Percentiles rank a stretch among this genome's conserved stretches.
These are phyloP conservation scores for Candida sojae DNA, from an alignment of 1,139 yeast species.

Conservation along the genomic window DNA sequence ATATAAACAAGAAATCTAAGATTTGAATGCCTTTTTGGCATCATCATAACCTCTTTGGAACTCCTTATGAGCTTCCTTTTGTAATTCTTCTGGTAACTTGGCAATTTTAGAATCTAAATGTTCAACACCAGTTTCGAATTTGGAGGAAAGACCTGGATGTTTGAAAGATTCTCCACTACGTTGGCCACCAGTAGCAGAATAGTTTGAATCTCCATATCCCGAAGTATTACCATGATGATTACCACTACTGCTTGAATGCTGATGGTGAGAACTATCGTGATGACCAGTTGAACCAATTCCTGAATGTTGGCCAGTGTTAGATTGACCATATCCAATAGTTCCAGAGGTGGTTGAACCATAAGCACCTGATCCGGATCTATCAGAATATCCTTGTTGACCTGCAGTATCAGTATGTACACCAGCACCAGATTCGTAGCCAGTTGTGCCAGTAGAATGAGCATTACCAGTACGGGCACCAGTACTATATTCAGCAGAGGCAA, in stretches of 20 bases:
- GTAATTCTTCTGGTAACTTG: constrained; percentile 31
- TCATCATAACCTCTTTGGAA: constrained; percentile 37
- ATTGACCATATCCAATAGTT: background rate
- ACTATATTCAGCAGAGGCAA: constrained; percentile 8
- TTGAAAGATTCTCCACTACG: background rate
- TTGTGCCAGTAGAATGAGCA: background rate
- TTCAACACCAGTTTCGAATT: constrained; percentile 4
- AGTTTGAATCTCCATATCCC: constrained; percentile 1
- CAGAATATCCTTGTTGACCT: constrained; percentile 1
- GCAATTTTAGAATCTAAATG: constrained; percentile 32
- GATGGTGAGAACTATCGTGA: background rate
- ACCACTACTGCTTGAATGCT: background rate
- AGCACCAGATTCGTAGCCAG: background rate
- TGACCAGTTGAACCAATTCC: constrained; percentile 9
- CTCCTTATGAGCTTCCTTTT: constrained; percentile 36
- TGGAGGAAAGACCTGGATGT: constrained; percentile 3
- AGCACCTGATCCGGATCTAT: background rate
- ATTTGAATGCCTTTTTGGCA: constrained; percentile 19
- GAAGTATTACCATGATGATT: background rate
- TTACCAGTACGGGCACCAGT: constrained; percentile 11
- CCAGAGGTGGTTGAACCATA: constrained; percentile 1
- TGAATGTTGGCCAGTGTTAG: background rate
- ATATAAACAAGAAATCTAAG: background rate
- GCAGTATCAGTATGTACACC: background rate
- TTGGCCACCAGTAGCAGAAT: background rate